Base-by-base conservation (phyloP, 805 yeast genomes). In the Metschnikowia anglica region DNA sequence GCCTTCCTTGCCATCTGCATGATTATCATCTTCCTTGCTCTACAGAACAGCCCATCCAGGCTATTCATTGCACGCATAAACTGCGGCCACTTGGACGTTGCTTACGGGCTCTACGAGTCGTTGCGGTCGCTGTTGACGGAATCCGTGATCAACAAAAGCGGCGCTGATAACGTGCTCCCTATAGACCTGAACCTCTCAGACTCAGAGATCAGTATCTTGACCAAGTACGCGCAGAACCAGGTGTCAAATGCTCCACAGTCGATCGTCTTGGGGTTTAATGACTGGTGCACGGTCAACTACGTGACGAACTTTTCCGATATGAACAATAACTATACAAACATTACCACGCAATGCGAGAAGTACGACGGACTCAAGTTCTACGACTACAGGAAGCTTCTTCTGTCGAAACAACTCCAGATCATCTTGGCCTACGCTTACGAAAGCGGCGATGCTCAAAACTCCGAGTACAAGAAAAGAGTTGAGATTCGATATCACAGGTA, bases 61-160 rank as follows among this genome's bases (percentile, higher is more conserved):
- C 48, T 55, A 17, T 62, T 59, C 48, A 54, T 72, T 8, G 63
- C 68, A 5, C 53, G 70, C 29, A 61, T 81, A 28, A 72, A 74
- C 51, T 77, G 80, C 44, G 68, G 75, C 3, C 81, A 76, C 49
- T 58, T 72, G 5, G 79, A 77, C 46, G 75, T 81, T 15, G 72
- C 81, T 1, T 52, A 61, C 15, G 86, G 85, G 1, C 58, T 81
- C 7, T 80, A 77, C 51, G 57, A 68, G 18, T 41, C 62, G n/a
- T 46, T 59, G 17, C 39, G 53, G 13, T 46, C 58, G 13, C 48
- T 49, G 15, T 43, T 48, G 18, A 50, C 53, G 11, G 50, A 51
- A 11, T 52, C 56, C 26, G 45, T 51, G 3, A 57, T 55, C 20
- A 56, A 56, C 1, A 51, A 13, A 9, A 43, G 44, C 18, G 34